Evolutionary conservation across 2,329 filamentous ascomycete species (phyloP).

Genomic region (Alternaria brassicicola): DNA sequence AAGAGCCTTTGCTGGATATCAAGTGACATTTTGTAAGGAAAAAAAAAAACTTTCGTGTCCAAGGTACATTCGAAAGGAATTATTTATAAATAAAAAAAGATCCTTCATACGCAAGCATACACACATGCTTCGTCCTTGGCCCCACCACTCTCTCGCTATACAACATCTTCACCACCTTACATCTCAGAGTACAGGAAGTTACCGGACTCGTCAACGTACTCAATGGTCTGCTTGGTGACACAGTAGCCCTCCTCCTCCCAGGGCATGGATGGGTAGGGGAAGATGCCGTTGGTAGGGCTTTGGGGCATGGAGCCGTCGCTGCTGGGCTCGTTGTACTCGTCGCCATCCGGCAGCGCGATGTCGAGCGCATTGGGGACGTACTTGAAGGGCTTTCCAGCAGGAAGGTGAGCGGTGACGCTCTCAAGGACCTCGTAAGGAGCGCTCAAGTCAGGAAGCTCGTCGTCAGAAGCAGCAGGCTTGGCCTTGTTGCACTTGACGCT

Average conservation of each 20-base stretch:
- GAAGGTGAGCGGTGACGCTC: constrained; percentile 35
- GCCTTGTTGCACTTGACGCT: constrained; percentile 40
- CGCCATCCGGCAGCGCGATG: constrained; percentile 20
- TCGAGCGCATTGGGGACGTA: constrained; percentile 33
- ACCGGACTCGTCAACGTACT: constrained; percentile 44
- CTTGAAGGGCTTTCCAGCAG: constrained; percentile 39
- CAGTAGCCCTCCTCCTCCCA: constrained; percentile 43
- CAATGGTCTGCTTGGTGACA: constrained; percentile 37
- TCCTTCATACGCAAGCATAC: constrained; percentile 7
- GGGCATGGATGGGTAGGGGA: constrained; percentile 24
- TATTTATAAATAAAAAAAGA: constrained; percentile 10
- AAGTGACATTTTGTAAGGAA: constrained; percentile 14
- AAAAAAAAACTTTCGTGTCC: constrained; percentile 13
- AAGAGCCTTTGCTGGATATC: constrained; percentile 11
- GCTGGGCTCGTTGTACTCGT: constrained; percentile 18
- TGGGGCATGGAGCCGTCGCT: constrained; percentile 6
- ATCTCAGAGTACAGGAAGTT: constrained; percentile 40
- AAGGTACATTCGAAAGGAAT: constrained; percentile 16
- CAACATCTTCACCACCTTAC: constrained; percentile 6
- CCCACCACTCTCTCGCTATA: not conserved
- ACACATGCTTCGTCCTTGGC: not conserved
- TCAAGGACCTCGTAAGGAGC: constrained; percentile 37
- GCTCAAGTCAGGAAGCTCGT: constrained; percentile 39
- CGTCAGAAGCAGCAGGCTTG: constrained; percentile 29
- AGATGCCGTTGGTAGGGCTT: constrained; percentile 14